Conservation (phyloP, 257 asterid species). For the Gentiana macrophylla region DNA sequence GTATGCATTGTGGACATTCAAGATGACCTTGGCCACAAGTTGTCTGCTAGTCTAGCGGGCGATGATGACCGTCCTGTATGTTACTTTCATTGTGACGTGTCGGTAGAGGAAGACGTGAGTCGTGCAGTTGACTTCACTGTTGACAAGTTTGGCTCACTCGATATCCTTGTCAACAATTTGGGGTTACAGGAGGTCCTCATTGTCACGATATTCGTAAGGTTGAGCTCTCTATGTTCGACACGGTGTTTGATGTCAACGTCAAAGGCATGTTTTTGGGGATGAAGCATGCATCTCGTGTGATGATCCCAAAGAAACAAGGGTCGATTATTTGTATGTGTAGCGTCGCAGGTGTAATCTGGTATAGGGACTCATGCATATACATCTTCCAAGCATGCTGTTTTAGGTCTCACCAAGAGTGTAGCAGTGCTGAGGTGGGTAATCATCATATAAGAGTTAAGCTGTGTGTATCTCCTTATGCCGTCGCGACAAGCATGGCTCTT, state of each 20-base stretch:
- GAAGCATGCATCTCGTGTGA: too few species aligned
- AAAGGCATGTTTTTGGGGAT: too few species aligned
- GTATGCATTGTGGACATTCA: too few species aligned
- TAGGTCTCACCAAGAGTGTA: constrained; percentile 71
- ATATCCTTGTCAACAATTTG: constrained; percentile 81
- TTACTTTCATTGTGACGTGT: constrained; percentile 63
- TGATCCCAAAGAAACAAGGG: too few species aligned
- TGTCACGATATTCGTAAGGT: constrained; percentile 56
- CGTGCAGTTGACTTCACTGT: too few species aligned
- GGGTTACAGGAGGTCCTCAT: constrained; percentile 66
- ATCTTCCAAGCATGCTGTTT: constrained; percentile 82
- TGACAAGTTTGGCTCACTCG: too few species aligned
- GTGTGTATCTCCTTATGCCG: constrained; percentile 83
- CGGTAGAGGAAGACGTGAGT: constrained; percentile 52
- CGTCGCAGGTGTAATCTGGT: too few species aligned
- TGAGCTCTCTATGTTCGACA: too few species aligned
- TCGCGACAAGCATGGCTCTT: constrained; percentile 53
- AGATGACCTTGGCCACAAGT: too few species aligned
- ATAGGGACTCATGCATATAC: constrained; percentile 61
- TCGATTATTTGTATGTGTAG: too few species aligned
- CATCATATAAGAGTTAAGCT: constrained; percentile 77
- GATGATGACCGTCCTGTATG: constrained; percentile 12
- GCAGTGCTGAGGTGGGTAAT: constrained; percentile 84
- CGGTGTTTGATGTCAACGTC: too few species aligned
- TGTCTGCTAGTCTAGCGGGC: constrained; percentile 37